Evolutionary conservation across 2,329 filamentous ascomycete genomes (phyloP).

Genomic region (Curvularia eragrostidis): DNA sequence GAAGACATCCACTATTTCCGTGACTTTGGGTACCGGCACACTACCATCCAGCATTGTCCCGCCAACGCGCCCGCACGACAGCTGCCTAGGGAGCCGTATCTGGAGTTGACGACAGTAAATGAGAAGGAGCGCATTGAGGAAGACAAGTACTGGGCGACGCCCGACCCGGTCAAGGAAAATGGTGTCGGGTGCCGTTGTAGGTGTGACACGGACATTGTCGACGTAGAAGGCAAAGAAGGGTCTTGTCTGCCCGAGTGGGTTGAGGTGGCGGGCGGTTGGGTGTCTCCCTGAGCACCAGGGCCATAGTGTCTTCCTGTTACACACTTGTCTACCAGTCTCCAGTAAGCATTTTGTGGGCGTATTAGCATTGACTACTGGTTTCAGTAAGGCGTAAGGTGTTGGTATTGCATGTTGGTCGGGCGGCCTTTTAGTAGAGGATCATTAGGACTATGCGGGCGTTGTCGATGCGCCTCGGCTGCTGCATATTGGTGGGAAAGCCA

Average conservation of each 20-base stretch:
- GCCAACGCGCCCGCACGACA: constrained; percentile 92
- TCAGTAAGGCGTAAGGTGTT: constrained; percentile 33
- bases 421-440: constrained; percentile 12
- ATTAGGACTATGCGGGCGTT: constrained; percentile 20
- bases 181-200: constrained; percentile 95
- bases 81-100: constrained; percentile 77
- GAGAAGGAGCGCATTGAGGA: constrained; percentile 87
- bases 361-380: constrained; percentile 26
- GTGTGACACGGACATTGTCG: constrained; percentile 96
- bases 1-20: constrained; percentile 97
- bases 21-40: constrained; percentile 97
- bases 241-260: constrained; percentile 97
- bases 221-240: constrained; percentile 96
- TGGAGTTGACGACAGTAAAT: constrained; percentile 81
- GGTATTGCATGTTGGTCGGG: constrained; percentile 26
- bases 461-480: constrained; percentile 7
- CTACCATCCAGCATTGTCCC: constrained; percentile 97
- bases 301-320: constrained; percentile 19
- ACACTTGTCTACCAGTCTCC: constrained; percentile 25
- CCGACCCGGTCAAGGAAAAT: constrained; percentile 89
- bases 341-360: constrained; percentile 32
- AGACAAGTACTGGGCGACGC: constrained; percentile 93
- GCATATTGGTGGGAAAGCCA: constrained; percentile 2
- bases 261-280: constrained; percentile 93
- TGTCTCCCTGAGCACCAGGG: constrained; percentile 56